Evolutionary conservation across 2,329 filamentous ascomycete species (phyloP).

Genomic region (Venturia effusa): DNA sequence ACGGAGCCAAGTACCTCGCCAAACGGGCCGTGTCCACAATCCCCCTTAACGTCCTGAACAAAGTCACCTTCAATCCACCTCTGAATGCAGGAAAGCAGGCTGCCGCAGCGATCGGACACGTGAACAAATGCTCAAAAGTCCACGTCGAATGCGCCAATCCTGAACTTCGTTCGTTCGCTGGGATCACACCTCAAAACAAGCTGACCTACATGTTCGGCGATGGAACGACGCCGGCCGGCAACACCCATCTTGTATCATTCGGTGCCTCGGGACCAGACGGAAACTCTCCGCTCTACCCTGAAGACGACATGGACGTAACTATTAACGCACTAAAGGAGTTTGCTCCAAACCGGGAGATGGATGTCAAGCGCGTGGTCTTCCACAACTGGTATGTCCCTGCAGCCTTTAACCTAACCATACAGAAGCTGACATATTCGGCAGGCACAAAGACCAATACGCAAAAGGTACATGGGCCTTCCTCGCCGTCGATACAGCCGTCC

Average conservation of each 20-base stretch:
- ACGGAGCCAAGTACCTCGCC: constrained; percentile 17
- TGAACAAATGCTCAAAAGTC: constrained; percentile 37
- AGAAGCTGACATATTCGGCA: background rate
- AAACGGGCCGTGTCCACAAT: constrained; percentile 31
- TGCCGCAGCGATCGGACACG: constrained; percentile 30
- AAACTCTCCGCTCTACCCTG: constrained; percentile 25
- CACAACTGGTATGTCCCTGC: constrained; percentile 32
- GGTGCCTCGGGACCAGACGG: constrained; percentile 30
- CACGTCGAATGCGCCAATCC: constrained; percentile 33
- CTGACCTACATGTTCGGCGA: constrained; percentile 36
- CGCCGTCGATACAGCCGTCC: constrained; percentile 23
- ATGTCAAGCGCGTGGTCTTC: constrained; percentile 24
- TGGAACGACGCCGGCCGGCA: constrained; percentile 23
- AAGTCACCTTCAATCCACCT: constrained; percentile 31
- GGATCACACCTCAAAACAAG: constrained; percentile 31
- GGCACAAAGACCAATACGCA: constrained; percentile 33
- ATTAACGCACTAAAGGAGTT: constrained; percentile 23
- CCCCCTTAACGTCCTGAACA: constrained; percentile 34
- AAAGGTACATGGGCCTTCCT: constrained; percentile 36
- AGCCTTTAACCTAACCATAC: background rate
- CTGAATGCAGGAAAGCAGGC: constrained; percentile 24
- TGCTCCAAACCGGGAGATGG: constrained; percentile 17
- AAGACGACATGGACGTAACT: constrained; percentile 28
- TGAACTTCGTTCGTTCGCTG: constrained; percentile 33
- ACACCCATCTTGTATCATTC: constrained; percentile 39